A percentile compares a stretch with the other conserved stretches of the same genome.
Conservation (phyloP, 2,329 filamentous ascomycete species). For the Curvularia verruculosa region DNA sequence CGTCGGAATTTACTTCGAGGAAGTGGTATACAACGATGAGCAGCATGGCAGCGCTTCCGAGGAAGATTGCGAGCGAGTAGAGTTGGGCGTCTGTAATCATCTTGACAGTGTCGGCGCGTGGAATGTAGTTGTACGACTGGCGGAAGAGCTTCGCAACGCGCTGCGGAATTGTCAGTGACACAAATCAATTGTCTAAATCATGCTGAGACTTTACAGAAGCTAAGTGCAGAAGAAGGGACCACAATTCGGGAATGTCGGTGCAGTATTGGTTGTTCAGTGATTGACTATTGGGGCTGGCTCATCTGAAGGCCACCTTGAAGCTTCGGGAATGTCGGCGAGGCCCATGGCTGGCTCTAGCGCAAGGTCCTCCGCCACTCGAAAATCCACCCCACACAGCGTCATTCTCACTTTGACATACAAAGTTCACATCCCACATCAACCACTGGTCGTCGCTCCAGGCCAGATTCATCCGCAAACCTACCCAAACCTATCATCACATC, state of each 20-base stretch:
- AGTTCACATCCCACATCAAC: slow-evolving; percentile 21
- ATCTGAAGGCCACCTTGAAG: slow-evolving; percentile 36
- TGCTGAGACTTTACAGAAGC: slow-evolving; percentile 8
- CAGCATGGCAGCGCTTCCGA: slow-evolving; percentile 87
- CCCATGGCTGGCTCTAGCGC: slow-evolving; percentile 23
- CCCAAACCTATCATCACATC: neutral
- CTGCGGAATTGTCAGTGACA: slow-evolving; percentile 24
- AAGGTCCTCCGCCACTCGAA: slow-evolving; percentile 25
- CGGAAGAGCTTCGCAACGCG: slow-evolving; percentile 14
- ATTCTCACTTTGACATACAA: slow-evolving; percentile 44
- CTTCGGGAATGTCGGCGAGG: slow-evolving; percentile 27
- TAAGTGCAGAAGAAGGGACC: neutral
- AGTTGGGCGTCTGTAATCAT: slow-evolving; percentile 97
- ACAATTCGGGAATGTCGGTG: slow-evolving; percentile 13
- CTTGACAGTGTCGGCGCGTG: slow-evolving; percentile 51
- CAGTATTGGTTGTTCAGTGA: slow-evolving; percentile 10
- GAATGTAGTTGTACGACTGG: slow-evolving; percentile 15
- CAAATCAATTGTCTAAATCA: neutral
- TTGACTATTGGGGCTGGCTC: slow-evolving; percentile 9
- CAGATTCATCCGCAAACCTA: neutral
- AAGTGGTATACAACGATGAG: slow-evolving; percentile 96
- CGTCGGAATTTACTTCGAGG: slow-evolving; percentile 87
- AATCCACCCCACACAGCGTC: slow-evolving; percentile 42
- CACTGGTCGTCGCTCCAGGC: slow-evolving; percentile 25
- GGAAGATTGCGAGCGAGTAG: slow-evolving; percentile 89